Evolutionary conservation across 1,284 basidiomycete genomes (phyloP).

Genomic region (Cutaneotrichosporon sp.): DNA sequence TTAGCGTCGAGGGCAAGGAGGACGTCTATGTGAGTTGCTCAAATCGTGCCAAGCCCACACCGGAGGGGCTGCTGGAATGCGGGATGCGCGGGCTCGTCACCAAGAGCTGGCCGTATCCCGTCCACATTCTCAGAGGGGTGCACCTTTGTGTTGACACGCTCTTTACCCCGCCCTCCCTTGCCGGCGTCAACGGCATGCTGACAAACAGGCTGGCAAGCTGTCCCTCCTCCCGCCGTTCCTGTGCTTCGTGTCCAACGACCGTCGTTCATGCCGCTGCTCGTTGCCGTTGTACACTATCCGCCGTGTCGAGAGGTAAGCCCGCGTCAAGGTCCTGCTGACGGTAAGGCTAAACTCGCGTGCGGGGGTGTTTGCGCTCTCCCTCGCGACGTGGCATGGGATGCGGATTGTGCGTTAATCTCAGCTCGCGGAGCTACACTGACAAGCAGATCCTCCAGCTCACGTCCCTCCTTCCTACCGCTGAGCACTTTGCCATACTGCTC

Average conservation of each 20-base stretch:
- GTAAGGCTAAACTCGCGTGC: conserved; percentile 70
- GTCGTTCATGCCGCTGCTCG: conserved; percentile 85
- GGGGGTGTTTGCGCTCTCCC: conserved; percentile 88
- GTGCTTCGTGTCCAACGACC: conserved; percentile 84
- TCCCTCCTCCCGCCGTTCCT: conserved; percentile 86
- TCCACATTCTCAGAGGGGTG: no score
- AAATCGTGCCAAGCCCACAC: no score
- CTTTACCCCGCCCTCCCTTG: no score
- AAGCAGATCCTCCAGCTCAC: conserved; percentile 87
- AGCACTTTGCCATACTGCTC: conserved; percentile 84
- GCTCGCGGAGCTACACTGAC: conserved; percentile 6
- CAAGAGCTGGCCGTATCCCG: no score
- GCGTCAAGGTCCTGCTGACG: background rate
- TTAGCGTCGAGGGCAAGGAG: conserved; percentile 76
- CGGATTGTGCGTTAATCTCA: conserved; percentile 66
- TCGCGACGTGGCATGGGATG: conserved; percentile 93
- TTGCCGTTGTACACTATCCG: conserved; percentile 89
- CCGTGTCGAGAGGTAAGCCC: conserved; percentile 71
- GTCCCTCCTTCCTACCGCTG: conserved; percentile 89
- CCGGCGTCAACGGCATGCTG: no score
- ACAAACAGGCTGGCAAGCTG: conserved; percentile 74
- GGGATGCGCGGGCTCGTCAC: no score
- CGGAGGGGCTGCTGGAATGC: no score
- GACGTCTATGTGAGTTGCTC: conserved; percentile 92
- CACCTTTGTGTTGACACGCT: no score